Percentiles rank a stretch among this genome's conserved stretches.
phyloP scores from a whole-genome alignment of 1,284 basidiomycete species.

The Boletellus sp. region DNA sequence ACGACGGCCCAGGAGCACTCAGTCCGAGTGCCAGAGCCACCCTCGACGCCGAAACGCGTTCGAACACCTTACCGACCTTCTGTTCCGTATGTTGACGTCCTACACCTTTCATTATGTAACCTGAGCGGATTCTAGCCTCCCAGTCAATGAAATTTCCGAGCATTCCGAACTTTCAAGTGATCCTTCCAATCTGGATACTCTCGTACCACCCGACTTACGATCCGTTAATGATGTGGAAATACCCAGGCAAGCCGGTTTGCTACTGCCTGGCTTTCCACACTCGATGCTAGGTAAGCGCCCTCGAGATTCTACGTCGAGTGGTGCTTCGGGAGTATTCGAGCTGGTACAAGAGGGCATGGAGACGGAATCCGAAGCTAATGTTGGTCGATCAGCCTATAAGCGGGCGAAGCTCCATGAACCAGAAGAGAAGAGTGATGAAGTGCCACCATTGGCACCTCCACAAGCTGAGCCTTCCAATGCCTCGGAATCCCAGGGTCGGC shows the following conservation, averaged over 20 bases:
- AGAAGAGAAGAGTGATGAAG: slow-evolving; percentile 11
- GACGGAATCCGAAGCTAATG: slow-evolving; percentile 35
- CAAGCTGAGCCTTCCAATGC: slow-evolving; percentile 7
- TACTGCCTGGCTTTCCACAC: slow-evolving; percentile 41
- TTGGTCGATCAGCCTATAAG: slow-evolving; percentile 50
- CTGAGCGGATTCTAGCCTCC: slow-evolving; percentile 21
- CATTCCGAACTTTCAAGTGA: slow-evolving; percentile 23
- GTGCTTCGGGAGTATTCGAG: slow-evolving; percentile 41
- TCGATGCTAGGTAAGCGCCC: slow-evolving; percentile 58
- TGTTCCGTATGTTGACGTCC: slow-evolving; percentile 24
- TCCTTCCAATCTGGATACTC: slow-evolving; percentile 17
- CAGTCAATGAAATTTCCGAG: slow-evolving; percentile 14
- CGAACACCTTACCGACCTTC: slow-evolving; percentile 28
- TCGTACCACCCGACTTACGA: slow-evolving; percentile 16
- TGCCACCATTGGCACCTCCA: slow-evolving; percentile 3
- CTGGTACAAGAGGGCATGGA: slow-evolving; percentile 38
- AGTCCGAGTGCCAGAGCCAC: slow-evolving; percentile 28
- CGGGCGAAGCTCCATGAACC: slow-evolving; percentile 37
- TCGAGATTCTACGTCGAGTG: slow-evolving; percentile 46
- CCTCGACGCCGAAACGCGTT: slow-evolving; percentile 33
- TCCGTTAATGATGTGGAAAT: slow-evolving; percentile 17
- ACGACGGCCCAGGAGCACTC: slow-evolving; percentile 11
- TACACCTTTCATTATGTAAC: background rate
- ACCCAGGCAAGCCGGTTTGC: slow-evolving; percentile 22
- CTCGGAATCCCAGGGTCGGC: slow-evolving; percentile 7